Percentiles rank a stretch among this genome's conserved stretches.
Evolutionary conservation across 2,329 filamentous ascomycete genomes (phyloP).

Genomic region (Arthrocladium fulminans): DNA sequence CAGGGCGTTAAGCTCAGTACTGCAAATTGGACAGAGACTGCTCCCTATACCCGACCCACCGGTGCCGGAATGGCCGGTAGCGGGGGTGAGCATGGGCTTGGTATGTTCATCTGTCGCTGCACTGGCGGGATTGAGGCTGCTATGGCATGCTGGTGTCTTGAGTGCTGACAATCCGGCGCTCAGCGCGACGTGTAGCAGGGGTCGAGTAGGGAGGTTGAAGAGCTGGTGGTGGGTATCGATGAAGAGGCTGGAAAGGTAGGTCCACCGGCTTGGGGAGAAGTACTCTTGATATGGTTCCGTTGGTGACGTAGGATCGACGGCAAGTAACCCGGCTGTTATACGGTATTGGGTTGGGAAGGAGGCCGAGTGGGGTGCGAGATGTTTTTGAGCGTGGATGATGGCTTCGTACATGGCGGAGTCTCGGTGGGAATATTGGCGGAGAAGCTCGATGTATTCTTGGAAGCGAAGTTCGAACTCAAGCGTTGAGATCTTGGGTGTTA

Average conservation of each 20-base stretch:
- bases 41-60: conserved; percentile 40
- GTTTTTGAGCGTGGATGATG: conserved; percentile 71
- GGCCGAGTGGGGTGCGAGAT: conserved; percentile 61
- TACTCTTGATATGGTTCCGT: conserved; percentile 57
- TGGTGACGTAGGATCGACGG: conserved; percentile 55
- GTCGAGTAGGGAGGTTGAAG: conserved; percentile 69
- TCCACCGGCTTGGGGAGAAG: conserved; percentile 67
- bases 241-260: conserved; percentile 68
- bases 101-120: conserved; percentile 42
- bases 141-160: conserved; percentile 91
- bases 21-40: conserved; percentile 89
- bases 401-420: conserved; percentile 60
- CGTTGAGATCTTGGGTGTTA: conserved; percentile 33
- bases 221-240: conserved; percentile 77
- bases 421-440: conserved; percentile 55
- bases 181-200: conserved; percentile 82
- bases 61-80: neutral
- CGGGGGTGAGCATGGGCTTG: conserved; percentile 30
- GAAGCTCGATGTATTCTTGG: conserved; percentile 90
- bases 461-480: conserved; percentile 88
- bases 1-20: conserved; percentile 85
- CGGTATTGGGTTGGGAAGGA: conserved; percentile 60
- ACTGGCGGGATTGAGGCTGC: conserved; percentile 44
- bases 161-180: conserved; percentile 86
- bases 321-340: conserved; percentile 70